These are phyloP conservation scores for Coccomyxa subellipsoidea DNA, from an alignment of 163 green algal species.

Conservation along the genomic window DNA sequence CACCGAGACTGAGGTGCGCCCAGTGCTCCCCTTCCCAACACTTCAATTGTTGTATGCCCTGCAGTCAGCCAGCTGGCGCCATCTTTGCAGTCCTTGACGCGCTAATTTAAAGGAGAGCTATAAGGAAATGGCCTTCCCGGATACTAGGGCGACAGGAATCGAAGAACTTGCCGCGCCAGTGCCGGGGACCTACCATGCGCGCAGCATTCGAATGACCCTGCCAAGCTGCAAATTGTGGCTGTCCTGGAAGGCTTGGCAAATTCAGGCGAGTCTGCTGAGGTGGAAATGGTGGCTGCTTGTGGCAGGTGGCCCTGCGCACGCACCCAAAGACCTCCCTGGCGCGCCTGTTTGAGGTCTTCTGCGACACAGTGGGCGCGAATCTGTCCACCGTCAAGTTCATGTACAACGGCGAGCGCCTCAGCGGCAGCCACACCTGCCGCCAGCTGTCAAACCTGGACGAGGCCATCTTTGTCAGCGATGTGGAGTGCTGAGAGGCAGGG, in stretches of 20 bases:
- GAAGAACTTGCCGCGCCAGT: too few relatives aligned
- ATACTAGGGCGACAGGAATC: too few relatives aligned
- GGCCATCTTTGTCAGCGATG: background rate
- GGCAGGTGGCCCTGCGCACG: background rate
- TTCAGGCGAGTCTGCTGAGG: too few relatives aligned
- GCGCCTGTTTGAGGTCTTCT: constrained; percentile 7
- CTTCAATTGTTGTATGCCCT: too few relatives aligned
- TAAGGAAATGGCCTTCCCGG: too few relatives aligned
- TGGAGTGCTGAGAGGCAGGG: background rate
- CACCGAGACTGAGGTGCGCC: background rate
- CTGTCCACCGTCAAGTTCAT: background rate
- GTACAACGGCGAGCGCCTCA: background rate
- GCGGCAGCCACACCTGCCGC: background rate
- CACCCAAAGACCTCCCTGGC: background rate
- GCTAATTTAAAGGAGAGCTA: too few relatives aligned
- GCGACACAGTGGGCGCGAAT: background rate
- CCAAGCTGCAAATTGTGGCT: too few relatives aligned
- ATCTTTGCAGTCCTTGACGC: too few relatives aligned
- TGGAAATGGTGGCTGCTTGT: background rate
- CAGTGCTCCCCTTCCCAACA: background rate
- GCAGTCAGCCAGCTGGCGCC: too few relatives aligned
- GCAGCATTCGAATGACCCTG: too few relatives aligned
- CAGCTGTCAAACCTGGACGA: background rate
- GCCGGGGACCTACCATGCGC: too few relatives aligned
- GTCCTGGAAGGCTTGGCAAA: too few relatives aligned